These are phyloP conservation scores for Cutaneotrichosporon mucoides DNA, from an alignment of 1,284 basidiomycete genomes.

Conservation along the genomic window DNA sequence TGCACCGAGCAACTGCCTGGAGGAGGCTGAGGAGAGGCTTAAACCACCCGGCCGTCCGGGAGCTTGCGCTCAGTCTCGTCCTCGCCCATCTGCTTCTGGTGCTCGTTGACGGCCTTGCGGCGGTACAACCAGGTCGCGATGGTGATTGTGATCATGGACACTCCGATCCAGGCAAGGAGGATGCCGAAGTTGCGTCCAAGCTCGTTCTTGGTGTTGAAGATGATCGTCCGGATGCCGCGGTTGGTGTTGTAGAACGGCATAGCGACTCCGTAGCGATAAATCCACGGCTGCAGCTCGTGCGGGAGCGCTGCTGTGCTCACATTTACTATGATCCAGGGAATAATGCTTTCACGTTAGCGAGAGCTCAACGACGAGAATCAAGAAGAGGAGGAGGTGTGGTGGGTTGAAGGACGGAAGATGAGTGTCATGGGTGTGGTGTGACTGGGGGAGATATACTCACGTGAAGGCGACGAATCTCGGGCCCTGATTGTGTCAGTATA, in stretches of 20 bases:
- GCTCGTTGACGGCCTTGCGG: conserved; percentile 33
- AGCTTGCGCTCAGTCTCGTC: conserved; percentile 7
- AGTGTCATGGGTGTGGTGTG: too few relatives aligned
- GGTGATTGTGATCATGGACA: conserved; percentile 49
- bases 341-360: conserved; percentile 12
- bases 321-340: conserved; percentile 60
- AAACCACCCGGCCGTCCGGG: conserved; percentile 7
- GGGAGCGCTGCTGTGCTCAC: conserved; percentile 62
- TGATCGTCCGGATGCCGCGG: conserved; percentile 57
- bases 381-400: too few relatives aligned
- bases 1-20: too few relatives aligned
- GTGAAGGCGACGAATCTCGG: conserved; percentile 46
- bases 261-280: conserved; percentile 58
- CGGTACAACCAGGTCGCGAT: conserved; percentile 52
- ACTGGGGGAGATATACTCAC: too few relatives aligned
- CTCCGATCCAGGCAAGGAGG: conserved; percentile 52
- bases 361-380: too few relatives aligned
- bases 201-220: conserved; percentile 64
- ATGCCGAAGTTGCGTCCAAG: conserved; percentile 53
- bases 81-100: conserved; percentile 1
- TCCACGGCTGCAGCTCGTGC: conserved; percentile 61
- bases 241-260: conserved; percentile 70
- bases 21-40: neutral
- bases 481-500: neutral
- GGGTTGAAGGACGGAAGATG: too few relatives aligned